Base-by-base conservation (phyloP, 108 stramenopile genomes). In the Nannochloropsis oceanica region DNA sequence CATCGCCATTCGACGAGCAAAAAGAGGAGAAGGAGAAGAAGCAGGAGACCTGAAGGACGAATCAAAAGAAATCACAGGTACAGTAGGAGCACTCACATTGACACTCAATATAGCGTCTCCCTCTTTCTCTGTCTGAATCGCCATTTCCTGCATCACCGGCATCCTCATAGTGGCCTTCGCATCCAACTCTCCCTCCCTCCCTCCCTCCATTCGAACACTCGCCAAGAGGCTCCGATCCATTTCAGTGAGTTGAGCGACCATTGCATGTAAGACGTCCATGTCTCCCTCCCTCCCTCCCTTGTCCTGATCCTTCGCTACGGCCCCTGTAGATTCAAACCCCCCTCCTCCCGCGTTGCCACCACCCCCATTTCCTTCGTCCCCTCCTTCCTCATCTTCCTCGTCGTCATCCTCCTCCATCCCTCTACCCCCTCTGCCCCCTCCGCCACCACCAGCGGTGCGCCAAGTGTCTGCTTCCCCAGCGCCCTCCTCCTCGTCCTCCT, bases 321-420 rank as follows among this genome's bases (percentile, higher is more conserved):
- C 46, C 10, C 34, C 79, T 22, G 11, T 24, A 59, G n/a, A 73
- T 79, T 79, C 59, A 8, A 43, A 42, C 79, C 24, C 59, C 73
- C 42, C 27, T 84, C 79, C 83, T 44, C 43, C 34, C 79, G 27
- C 42, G 80, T 80, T 22, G 80, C 80, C 80, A 80, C 85, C 12
- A 18, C 20, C 25, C 27, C 80, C 13, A 25, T 24, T 25, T 14
- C 85, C 43, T 42, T 27, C 85, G 80, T 27, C 26, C 92, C 34
- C 93, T 92, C 44, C 89, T 85, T 85, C 87, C 44, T 89, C 89
- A 27, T 93, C 92, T 88, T 44, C 94, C 94, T 34, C 93, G 90
- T 14, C 13, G 46, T 14, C 18, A 13, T 50, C 46, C 12, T 87
- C 88, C 18, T 90, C n/a, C n/a, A n/a, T n/a, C n/a, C 87, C 0